Evolutionary conservation across 78 protist genomes (phyloP), one percentile per base, ranked within the genome.

Genomic region (Dictyostelium discoideum): DNA sequence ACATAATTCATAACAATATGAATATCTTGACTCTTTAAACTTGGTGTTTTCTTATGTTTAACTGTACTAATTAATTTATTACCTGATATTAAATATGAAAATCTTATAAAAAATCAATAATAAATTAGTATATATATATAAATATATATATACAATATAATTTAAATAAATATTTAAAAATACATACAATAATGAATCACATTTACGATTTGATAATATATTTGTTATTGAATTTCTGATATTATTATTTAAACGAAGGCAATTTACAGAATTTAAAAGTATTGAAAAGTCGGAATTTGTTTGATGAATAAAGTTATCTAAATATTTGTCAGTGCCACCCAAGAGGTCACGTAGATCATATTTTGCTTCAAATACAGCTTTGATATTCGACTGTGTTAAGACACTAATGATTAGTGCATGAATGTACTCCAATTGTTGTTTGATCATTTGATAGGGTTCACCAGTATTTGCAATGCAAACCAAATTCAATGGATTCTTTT

Each of bases 1-100:
- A 95, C 95, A 78, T 72, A 89, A 57, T 95, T 95, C 92, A 87
- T 78, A 9, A 95, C 69, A 14, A 95, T 54, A 40, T 87, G 95
- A 54, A 95, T 76, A 84, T 95, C 97, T 84, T 87, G 94, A 24
- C 93, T 92, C 37, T 93, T 86, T 40, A 93, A 76, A 20, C 69
- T 48, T 50, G 82, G 72, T 32, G 78, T 60, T 86, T 93, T 93
- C 80, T 93, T 93, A 37, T 86, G 96, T 85, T 87, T 82, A 29
- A 93, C 87, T 39, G 82, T 24, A 84, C 88, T 93, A 73, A 93
- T 79, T 74, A 93, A 76, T 80, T 93, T 86, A 42, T 93, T 86
- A 29, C 87, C 96, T 32, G 93, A 57, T 20, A 90, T 32, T 65
- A 90, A 77, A 81, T 82, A 72, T 26, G 95, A 85, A 73, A 90